phyloP scores from a whole-genome alignment of 2,329 filamentous ascomycete species.

The Mariannaea sp. region DNA sequence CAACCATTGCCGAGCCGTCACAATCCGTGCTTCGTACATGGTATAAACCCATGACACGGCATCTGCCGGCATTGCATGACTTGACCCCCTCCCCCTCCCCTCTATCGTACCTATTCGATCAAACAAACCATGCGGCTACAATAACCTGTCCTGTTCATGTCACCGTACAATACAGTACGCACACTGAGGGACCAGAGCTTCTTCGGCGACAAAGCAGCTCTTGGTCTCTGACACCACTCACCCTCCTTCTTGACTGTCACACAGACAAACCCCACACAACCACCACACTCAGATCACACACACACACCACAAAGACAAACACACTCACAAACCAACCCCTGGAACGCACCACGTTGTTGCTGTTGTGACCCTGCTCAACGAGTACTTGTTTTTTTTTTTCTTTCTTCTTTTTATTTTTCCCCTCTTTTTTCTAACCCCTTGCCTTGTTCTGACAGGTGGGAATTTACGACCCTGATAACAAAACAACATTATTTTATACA shows the following conservation, averaged over 20 bases:
- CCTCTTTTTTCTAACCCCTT: background rate
- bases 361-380: background rate
- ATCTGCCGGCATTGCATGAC: conserved; percentile 19
- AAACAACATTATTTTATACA: too few species aligned
- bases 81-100: too few species aligned
- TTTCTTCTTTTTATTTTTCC: background rate
- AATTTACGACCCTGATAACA: too few species aligned
- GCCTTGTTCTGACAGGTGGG: background rate
- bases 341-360: background rate
- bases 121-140: too few species aligned
- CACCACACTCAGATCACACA: background rate
- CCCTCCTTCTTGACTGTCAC: background rate
- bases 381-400: background rate
- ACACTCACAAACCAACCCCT: background rate
- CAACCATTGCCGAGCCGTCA: too few species aligned
- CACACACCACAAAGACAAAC: background rate
- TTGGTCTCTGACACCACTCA: background rate
- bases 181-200: conserved; percentile 10
- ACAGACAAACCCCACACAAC: background rate
- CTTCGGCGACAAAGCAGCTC: background rate
- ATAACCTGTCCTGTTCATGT: too few species aligned
- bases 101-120: conserved; percentile 18
- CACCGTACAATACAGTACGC: too few species aligned
- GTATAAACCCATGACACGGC: conserved; percentile 5
- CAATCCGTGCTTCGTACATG: background rate